Evolutionary conservation across 1,139 yeast species (phyloP), one percentile per base, ranked within the genome.

Genomic region (Lodderomyces oxycetoniae): DNA sequence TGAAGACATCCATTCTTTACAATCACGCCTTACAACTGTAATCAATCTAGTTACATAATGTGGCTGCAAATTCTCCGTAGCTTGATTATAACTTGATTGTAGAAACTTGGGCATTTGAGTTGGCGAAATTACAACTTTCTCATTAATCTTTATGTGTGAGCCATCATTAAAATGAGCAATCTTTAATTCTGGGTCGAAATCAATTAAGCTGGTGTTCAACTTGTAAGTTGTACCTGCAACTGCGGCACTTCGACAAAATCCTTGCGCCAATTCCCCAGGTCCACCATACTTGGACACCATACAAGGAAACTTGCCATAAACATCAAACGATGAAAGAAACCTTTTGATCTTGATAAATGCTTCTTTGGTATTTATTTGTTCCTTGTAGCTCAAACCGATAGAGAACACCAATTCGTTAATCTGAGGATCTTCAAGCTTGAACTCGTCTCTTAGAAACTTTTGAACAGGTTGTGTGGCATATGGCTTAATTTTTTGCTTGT

Each of bases 201-300:
- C 76, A 6, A 64, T 62, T 38, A 88, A 59, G 31, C 69, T 59
- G 13, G 93, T 80, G 53, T 81, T 77, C 38, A 91, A 69, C 59
- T 88, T 88, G 61, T 89, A 91, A 26, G 94, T 86, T 38, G 96
- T 85, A 39, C 97, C 98, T 20, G 94, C 97, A 42, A 91, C 98
- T 10, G 99, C 98, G 4, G 98, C 97, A 40, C 95, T 83, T 46
- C 99, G 74, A 59, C 97, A 89, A 57, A 91, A 91, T 2, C 96
- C 99, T 62, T 91, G 99, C 5, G 95, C 80, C 22, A 91, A 67
- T 59, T 91, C 99, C 32, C 97, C 96, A 0, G 95, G 93, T 2
- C 96, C 94, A 38, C 98, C 98, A 58, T 81, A 91, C 65, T 87
- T 89, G 40, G 95, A 85, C 48, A 82, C 81, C 64, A 91, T 70